Evolutionary conservation across 192 early-diverging fungal genomes (phyloP).

Genomic region (Entomortierella beljakovae): DNA sequence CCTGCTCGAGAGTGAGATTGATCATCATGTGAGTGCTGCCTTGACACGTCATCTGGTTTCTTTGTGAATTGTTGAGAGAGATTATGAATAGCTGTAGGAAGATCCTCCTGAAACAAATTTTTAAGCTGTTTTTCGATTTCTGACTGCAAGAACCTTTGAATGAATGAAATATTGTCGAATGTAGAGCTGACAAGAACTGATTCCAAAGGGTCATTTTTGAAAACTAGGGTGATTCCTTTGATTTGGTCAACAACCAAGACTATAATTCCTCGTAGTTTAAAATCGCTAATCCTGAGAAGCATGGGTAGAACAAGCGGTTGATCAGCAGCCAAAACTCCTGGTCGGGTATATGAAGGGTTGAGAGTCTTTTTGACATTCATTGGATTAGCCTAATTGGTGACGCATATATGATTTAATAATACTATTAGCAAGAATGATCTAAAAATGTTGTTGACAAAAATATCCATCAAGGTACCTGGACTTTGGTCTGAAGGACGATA

Average conservation of each 20-base stretch:
- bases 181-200: conserved; percentile 95
- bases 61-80: conserved; percentile 80
- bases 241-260: conserved; percentile 94
- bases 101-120: conserved; percentile 92
- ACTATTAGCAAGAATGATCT: background rate
- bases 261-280: conserved; percentile 91
- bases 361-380: conserved; percentile 69
- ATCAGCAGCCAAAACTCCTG: conserved; percentile 87
- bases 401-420: background rate
- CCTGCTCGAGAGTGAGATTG: conserved; percentile 22
- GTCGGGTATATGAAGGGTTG: conserved; percentile 70
- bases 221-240: conserved; percentile 95
- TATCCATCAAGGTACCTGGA: conserved; percentile 72
- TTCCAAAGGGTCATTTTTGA: conserved; percentile 97
- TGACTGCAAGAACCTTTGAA: conserved; percentile 87
- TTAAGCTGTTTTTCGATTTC: conserved; percentile 92
- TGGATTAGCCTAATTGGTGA: conserved; percentile 76
- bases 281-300: conserved; percentile 89
- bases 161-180: conserved; percentile 92
- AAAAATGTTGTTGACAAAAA: background rate
- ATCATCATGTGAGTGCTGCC: conserved; percentile 41
- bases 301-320: conserved; percentile 96
- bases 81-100: conserved; percentile 94
- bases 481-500: conserved; percentile 91
- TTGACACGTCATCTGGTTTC: conserved; percentile 41